Evolutionary conservation across 164 flowering plant genomes (phyloP).

Genomic region (Vitis riparia): DNA sequence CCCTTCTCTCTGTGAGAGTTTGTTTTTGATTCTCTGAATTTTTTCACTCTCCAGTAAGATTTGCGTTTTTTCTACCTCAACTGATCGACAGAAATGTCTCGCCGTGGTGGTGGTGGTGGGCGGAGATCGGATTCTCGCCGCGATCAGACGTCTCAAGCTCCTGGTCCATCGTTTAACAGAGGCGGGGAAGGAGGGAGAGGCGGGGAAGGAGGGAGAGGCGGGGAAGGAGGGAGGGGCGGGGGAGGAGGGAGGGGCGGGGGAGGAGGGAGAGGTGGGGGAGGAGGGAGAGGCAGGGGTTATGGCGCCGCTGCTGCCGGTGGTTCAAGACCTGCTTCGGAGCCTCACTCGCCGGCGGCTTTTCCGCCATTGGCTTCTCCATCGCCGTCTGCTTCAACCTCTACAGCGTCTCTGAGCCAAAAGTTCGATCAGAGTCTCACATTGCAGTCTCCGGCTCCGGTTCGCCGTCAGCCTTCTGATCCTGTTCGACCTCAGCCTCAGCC

Average conservation of each 20-base stretch:
- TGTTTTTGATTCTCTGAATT: no score
- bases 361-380: conserved; percentile 10
- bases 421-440: conserved; percentile 15
- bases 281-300: conserved; percentile 2
- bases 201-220: conserved; percentile 10
- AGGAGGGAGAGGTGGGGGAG: conserved; percentile 7
- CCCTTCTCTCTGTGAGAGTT: no score
- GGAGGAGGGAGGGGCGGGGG: conserved; percentile 6
- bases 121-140: conserved; percentile 10
- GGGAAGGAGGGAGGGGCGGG: conserved; percentile 6
- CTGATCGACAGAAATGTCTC: no score
- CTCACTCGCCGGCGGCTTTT: background rate
- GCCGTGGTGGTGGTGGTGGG: background rate
- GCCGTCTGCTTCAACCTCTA: background rate
- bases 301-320: background rate
- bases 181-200: conserved; percentile 6
- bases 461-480: background rate
- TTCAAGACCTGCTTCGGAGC: background rate
- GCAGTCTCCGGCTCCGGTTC: background rate
- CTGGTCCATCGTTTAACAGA: background rate
- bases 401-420: conserved; percentile 4
- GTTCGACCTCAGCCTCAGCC: no score
- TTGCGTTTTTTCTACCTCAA: no score
- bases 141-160: conserved; percentile 3
- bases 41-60: no score